A percentile compares a stretch with the other conserved stretches of the same genome.
These are phyloP conservation scores for Clonostachys sp. DNA, from an alignment of 2,329 filamentous ascomycete species.

Conservation along the genomic window DNA sequence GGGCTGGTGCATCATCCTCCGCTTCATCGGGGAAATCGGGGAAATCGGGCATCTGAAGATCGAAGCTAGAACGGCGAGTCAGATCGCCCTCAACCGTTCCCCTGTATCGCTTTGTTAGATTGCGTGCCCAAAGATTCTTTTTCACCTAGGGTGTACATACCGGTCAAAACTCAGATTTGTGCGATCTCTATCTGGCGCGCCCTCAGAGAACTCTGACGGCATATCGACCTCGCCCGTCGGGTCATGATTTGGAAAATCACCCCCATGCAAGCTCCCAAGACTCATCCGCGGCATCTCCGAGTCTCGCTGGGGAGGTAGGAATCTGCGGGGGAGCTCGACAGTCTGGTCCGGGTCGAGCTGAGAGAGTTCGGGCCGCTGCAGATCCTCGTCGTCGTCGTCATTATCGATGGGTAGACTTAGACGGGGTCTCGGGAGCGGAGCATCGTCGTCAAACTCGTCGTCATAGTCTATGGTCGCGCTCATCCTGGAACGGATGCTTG, in stretches of 20 bases:
- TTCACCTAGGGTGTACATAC: conserved; percentile 27
- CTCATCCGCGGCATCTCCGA: conserved; percentile 44
- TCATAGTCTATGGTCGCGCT: conserved; percentile 20
- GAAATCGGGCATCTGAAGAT: too few relatives aligned
- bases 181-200: conserved; percentile 23
- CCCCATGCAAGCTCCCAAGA: conserved; percentile 47
- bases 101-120: not conserved
- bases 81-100: not conserved
- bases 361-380: conserved; percentile 47
- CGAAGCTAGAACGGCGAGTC: too few relatives aligned
- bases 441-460: conserved; percentile 42
- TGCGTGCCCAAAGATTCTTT: not conserved
- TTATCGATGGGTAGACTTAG: conserved; percentile 50
- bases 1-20: too few relatives aligned
- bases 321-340: conserved; percentile 54
- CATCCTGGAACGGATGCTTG: not conserved
- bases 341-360: conserved; percentile 54
- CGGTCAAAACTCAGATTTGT: too few relatives aligned
- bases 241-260: conserved; percentile 40
- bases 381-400: conserved; percentile 43
- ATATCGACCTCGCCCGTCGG: conserved; percentile 34
- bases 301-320: conserved; percentile 29
- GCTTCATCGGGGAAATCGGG: too few relatives aligned
- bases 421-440: conserved; percentile 44
- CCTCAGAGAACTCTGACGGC: conserved; percentile 49